Conservation (phyloP, 257 asterid genomes). For the Hygrophila difformis region DNA sequence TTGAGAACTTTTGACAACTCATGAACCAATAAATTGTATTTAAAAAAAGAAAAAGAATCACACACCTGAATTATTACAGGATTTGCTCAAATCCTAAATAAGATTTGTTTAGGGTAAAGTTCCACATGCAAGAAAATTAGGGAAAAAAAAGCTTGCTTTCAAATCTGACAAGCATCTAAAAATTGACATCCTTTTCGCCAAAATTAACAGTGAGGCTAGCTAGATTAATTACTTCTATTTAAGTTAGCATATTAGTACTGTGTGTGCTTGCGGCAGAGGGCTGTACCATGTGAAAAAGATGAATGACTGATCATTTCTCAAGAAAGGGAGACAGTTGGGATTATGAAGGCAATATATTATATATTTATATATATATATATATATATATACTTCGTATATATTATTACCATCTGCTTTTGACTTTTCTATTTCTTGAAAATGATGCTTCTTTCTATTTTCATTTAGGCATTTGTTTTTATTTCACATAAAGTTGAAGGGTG, state of each 20-base stretch:
- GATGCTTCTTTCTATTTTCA: background rate
- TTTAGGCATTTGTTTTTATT: background rate
- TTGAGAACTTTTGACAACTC: conserved; percentile 14
- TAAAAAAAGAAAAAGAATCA: background rate
- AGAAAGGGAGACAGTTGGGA: conserved; percentile 10
- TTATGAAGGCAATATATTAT: conserved; percentile 5
- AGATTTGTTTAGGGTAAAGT: background rate
- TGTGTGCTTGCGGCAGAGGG: conserved; percentile 1
- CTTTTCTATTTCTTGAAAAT: conserved; percentile 9
- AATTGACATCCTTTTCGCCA: too few relatives aligned
- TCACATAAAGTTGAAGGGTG: too few relatives aligned
- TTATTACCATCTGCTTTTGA: conserved; percentile 2
- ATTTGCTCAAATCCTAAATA: background rate
- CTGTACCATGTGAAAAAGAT: conserved; percentile 10
- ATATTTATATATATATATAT: too few relatives aligned
- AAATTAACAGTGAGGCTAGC: too few relatives aligned
- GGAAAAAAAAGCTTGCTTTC: conserved; percentile 3
- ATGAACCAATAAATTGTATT: conserved; percentile 4
- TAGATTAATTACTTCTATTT: too few relatives aligned
- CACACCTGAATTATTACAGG: background rate
- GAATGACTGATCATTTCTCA: background rate
- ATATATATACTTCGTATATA: too few relatives aligned
- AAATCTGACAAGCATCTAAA: too few relatives aligned
- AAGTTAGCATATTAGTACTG: background rate
- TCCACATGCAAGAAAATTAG: conserved; percentile 16